Evolutionary conservation across 495 filamentous ascomycete genomes (phyloP), one percentile per base, ranked within the genome.

Genomic region (Trichoderma orchidacearum): DNA sequence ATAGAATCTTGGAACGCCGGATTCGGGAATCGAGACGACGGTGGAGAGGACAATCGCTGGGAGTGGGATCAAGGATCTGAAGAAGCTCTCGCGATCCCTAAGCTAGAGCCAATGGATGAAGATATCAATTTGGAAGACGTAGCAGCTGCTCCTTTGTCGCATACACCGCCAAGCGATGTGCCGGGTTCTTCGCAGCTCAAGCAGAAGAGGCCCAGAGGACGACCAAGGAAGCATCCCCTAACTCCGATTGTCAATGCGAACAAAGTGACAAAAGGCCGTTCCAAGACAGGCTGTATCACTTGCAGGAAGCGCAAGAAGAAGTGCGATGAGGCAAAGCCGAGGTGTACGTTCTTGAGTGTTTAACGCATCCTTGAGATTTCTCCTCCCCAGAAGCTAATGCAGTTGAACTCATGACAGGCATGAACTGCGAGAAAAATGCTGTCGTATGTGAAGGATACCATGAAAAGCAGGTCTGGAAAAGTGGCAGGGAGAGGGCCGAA

Each of bases 301-400:
- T 96, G 90, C 74, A 80, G 90, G 56, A 85, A 86, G 63, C 77
- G 90, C 30, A 95, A 95, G 75, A 96, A 95, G 85, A 96, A 96
- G 73, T 96, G 90, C 71, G 90, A 95, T 66, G 90, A 96, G 74
- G 83, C 84, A n/a, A 94, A 91, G 63, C 90, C 90, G 55, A 74
- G 80, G 63, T 95, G 88, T 81, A 77, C 79, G 82, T 72, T n/a
- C n/a, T n/a, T n/a, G n/a, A n/a, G n/a, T n/a, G n/a, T n/a, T n/a
- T n/a, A n/a, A n/a, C n/a, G n/a, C n/a, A n/a, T n/a, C n/a, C n/a
- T n/a, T n/a, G n/a, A 34, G 35, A 30, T 35, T 23, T 35, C 30
- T 21, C 5, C 5, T 21, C 15, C 36, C 38, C 13, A 30, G 5
- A 54, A 18, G 12, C 45, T 13, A n/a, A 30, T 29, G 5, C 17